phyloP scores from a whole-genome alignment of 2,329 filamentous ascomycete genomes.

The Ambrosiella xylebori region DNA sequence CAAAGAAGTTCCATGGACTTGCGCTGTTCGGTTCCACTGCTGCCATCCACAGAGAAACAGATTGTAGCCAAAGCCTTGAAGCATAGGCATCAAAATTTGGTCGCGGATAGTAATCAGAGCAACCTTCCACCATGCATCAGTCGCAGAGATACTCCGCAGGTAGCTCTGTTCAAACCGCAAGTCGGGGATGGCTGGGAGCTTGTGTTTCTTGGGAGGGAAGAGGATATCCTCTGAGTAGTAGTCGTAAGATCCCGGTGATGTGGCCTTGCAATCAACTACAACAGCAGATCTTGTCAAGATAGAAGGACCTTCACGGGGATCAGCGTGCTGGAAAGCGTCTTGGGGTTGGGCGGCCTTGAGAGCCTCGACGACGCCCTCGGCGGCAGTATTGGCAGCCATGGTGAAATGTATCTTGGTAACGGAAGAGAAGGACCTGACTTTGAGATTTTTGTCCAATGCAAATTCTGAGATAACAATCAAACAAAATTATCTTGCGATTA shows the following conservation, averaged over 20 bases:
- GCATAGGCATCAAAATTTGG: conserved; percentile 75
- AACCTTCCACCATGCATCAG: conserved; percentile 64
- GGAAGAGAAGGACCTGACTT: not conserved
- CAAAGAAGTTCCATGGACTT: conserved; percentile 56
- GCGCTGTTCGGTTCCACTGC: conserved; percentile 67
- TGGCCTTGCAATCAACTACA: conserved; percentile 7
- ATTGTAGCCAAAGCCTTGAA: conserved; percentile 81
- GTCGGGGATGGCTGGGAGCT: conserved; percentile 58
- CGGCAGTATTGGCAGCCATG: conserved; percentile 6
- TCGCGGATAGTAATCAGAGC: conserved; percentile 73
- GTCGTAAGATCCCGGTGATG: conserved; percentile 29
- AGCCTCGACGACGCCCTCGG: conserved; percentile 11
- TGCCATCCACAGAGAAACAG: conserved; percentile 75
- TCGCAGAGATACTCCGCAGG: conserved; percentile 67
- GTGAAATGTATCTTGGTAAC: not conserved
- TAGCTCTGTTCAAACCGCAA: conserved; percentile 97
- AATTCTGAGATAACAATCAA: not conserved
- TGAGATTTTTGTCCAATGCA: not conserved
- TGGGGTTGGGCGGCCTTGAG: conserved; percentile 13
- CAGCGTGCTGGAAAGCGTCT: conserved; percentile 10
- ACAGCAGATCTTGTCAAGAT: conserved; percentile 9
- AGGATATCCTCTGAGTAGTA: conserved; percentile 55
- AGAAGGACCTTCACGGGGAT: conserved; percentile 11
- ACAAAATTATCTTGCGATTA: too few relatives aligned
- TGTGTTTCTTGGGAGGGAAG: conserved; percentile 31